phyloP scores from a whole-genome alignment of 805 yeast species.

The Blastobotrys chiropterorum region DNA sequence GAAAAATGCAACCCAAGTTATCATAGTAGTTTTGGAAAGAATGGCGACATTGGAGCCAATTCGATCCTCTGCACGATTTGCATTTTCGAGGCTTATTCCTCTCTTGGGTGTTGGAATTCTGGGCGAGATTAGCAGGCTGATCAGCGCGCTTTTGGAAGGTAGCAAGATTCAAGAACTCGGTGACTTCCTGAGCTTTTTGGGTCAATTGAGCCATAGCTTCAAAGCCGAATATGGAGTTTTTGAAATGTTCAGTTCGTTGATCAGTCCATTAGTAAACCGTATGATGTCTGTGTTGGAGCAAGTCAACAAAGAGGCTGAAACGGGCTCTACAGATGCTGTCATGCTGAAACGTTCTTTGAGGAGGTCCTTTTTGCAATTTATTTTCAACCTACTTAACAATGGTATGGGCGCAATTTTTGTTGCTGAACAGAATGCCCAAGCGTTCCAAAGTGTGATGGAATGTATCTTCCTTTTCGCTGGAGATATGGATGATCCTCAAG shows the following conservation, averaged over 20 bases:
- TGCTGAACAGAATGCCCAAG: conserved; percentile 56
- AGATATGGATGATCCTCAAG: conserved; percentile 54
- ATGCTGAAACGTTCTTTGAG: conserved; percentile 63
- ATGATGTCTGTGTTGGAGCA: conserved; percentile 46
- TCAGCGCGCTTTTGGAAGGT: conserved; percentile 57
- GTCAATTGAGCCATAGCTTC: conserved; percentile 80
- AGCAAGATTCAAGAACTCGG: conserved; percentile 61
- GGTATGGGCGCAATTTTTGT: conserved; percentile 72
- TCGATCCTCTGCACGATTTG: conserved; percentile 80
- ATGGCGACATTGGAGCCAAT: conserved; percentile 60
- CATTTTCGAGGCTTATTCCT: conserved; percentile 82
- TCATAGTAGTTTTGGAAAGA: conserved; percentile 73
- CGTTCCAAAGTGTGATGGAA: conserved; percentile 54
- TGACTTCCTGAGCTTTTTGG: conserved; percentile 79
- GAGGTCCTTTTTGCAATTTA: conserved; percentile 60
- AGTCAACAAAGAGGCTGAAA: conserved; percentile 36
- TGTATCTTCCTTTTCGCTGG: conserved; percentile 60
- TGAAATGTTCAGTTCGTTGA: conserved; percentile 62
- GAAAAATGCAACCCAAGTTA: conserved; percentile 70
- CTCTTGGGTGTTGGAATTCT: conserved; percentile 50
- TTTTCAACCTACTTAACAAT: conserved; percentile 68
- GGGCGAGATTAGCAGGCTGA: conserved; percentile 58
- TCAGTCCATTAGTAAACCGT: conserved; percentile 68
- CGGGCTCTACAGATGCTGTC: conserved; percentile 50
- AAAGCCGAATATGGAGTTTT: conserved; percentile 61